Percentiles rank a stretch among this genome's conserved stretches.
Conservation (phyloP, 2,329 filamentous ascomycete genomes). For the Coniochaeta ligniaria region DNA sequence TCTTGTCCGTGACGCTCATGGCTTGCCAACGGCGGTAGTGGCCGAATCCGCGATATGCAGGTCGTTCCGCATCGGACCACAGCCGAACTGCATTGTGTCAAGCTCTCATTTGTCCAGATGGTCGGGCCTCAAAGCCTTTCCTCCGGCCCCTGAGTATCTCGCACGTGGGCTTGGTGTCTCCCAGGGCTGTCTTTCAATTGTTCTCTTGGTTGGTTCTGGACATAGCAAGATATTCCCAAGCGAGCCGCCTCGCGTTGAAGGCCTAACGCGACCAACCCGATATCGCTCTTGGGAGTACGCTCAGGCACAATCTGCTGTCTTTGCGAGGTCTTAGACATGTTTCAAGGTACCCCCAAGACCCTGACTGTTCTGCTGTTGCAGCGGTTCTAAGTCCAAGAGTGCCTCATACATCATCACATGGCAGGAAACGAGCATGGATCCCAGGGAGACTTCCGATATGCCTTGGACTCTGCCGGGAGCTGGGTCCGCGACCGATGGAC, state of each 20-base stretch:
- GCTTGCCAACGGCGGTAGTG: not conserved
- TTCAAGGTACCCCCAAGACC: not conserved
- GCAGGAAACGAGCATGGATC: constrained; percentile 14
- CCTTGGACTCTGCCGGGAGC: not conserved
- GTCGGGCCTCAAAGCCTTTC: constrained; percentile 8
- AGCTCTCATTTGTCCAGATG: constrained; percentile 14
- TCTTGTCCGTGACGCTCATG: not conserved
- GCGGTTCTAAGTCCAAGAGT: not conserved
- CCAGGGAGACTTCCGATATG: constrained; percentile 14
- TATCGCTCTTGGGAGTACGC: not conserved
- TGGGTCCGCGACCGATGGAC: not conserved
- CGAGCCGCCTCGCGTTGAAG: not conserved
- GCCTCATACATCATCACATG: constrained; percentile 7
- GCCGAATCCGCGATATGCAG: constrained; percentile 5
- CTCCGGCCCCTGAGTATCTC: constrained; percentile 2
- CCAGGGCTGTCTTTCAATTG: constrained; percentile 3
- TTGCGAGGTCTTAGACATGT: not conserved
- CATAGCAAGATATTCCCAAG: not conserved
- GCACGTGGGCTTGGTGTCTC: constrained; percentile 9
- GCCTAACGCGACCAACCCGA: not conserved
- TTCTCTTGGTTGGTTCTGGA: constrained; percentile 5
- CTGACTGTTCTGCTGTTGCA: not conserved
- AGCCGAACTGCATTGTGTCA: constrained; percentile 18
- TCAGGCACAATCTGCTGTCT: not conserved
- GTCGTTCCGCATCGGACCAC: constrained; percentile 10